Conservation (phyloP, 78 protist genomes). For the Protostelium mycophagum region DNA sequence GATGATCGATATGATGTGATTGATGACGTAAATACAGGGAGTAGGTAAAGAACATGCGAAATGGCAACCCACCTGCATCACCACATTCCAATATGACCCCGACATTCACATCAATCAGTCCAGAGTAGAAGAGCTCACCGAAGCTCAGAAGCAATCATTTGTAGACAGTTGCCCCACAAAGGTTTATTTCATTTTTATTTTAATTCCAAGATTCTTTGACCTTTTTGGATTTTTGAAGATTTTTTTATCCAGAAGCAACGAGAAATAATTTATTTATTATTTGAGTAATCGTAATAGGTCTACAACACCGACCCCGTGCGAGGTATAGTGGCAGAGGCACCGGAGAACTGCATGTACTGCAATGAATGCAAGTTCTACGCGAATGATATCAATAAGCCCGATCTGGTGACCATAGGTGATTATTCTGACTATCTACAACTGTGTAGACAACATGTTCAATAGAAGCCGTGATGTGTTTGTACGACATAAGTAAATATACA, state of each 20-base stretch:
- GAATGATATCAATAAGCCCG: constrained; percentile 29
- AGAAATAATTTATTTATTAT: neutral
- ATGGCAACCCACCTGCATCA: constrained; percentile 76
- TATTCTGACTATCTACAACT: too few relatives aligned
- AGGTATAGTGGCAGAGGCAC: constrained; percentile 22
- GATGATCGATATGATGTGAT: neutral
- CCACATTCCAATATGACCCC: constrained; percentile 77
- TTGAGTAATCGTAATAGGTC: neutral
- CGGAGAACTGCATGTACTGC: constrained; percentile 47
- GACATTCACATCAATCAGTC: constrained; percentile 58
- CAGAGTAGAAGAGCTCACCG: constrained; percentile 16
- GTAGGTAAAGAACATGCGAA: constrained; percentile 91
- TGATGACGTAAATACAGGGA: constrained; percentile 42
- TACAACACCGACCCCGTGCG: constrained; percentile 17
- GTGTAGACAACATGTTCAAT: too few relatives aligned
- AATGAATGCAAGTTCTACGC: constrained; percentile 49
- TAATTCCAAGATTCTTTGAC: neutral
- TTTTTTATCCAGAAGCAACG: neutral
- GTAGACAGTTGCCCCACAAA: constrained; percentile 2
- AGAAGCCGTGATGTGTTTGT: too few relatives aligned
- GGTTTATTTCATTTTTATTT: neutral
- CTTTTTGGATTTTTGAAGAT: neutral
- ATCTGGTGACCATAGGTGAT: constrained; percentile 15
- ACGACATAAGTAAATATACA: too few relatives aligned
- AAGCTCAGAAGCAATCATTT: constrained; percentile 24